Evolutionary conservation across 345 rosid species (phyloP), one percentile per base, ranked within the genome.

Genomic region (Sisymbrium altissimum): DNA sequence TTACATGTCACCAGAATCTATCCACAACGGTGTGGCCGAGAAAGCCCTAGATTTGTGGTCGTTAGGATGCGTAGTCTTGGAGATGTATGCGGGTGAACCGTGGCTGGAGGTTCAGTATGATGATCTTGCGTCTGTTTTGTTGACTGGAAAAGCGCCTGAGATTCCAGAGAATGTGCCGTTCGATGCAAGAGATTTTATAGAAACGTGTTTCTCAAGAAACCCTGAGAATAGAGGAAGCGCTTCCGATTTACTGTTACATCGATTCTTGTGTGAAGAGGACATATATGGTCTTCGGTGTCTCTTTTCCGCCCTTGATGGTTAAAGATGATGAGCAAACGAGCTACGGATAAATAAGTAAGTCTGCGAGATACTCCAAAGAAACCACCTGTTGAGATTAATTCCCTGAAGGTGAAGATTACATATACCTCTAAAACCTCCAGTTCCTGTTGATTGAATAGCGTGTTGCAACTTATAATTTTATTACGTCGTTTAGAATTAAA

Each of bases 1-100:
- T 1, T 70, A 69, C 18, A 76, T 76, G 79, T 76, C 79, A 2
- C 79, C 75, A 0, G 79, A 76, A 5, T 76, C 79, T 7, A 70
- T 68, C 4, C 64, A 63, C 2, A 40, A 44, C 4, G 68, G 56
- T 14, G 17, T 54, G 6, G 70, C 48, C 1, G 70, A 33, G 66
- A 41, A n/a, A 36, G 7, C 50, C 21, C 25, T 76, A 29, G 76
- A 76, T 70, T 1, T 76, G 43, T 70, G 79, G 80, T 70, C 76
- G 6, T 36, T 76, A 27, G 80, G 80, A 1, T 70, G 71, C 7
- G 19, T 70, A 5, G 71, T 76, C 12, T 4, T 76, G 18, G 49
- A 76, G 71, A 76, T 76, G 75, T 70, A 67, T 13, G 54, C 44
- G 0, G 23, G 70, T 21, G 23, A 63, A 0, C 45, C 80, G 9